A percentile compares a stretch with the other conserved stretches of the same genome.
These are phyloP conservation scores for Aspergillus glaucus DNA, from an alignment of 2,329 filamentous ascomycete species.

Conservation along the genomic window DNA sequence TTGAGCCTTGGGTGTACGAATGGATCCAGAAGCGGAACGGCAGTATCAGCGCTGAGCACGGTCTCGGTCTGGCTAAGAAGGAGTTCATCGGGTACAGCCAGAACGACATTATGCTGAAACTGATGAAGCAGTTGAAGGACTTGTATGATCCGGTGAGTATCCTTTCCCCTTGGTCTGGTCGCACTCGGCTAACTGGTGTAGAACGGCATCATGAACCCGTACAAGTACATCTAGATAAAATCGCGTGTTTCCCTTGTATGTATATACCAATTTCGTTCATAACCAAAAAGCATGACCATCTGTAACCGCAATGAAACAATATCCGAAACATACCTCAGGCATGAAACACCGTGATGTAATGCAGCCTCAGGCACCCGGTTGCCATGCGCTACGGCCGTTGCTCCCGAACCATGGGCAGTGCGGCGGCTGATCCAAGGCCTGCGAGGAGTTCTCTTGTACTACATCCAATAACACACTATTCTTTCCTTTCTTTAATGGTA, in stretches of 20 bases:
- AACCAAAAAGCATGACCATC: neutral
- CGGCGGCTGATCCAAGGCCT: constrained; percentile 13
- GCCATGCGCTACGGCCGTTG: constrained; percentile 19
- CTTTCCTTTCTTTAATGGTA: no score
- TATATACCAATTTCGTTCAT: neutral
- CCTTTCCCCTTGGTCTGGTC: neutral
- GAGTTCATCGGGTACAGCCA: constrained; percentile 90
- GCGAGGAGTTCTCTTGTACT: constrained; percentile 9
- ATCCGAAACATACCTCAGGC: neutral
- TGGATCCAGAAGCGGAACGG: constrained; percentile 86
- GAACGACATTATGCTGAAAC: constrained; percentile 72
- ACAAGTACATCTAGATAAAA: constrained; percentile 72
- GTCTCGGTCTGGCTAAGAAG: constrained; percentile 90
- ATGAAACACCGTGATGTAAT: neutral
- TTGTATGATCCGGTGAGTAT: constrained; percentile 83
- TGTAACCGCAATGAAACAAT: neutral
- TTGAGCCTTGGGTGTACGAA: constrained; percentile 96
- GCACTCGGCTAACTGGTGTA: constrained; percentile 33
- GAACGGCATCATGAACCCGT: constrained; percentile 99
- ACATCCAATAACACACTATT: no score
- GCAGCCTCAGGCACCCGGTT: constrained; percentile 13
- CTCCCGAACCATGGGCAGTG: constrained; percentile 15
- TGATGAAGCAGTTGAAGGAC: constrained; percentile 95
- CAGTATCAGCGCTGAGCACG: constrained; percentile 96
- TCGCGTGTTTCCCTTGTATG: neutral